Base-by-base conservation (phyloP, 805 yeast genomes). In the Nakazawaea wyomingensis region DNA sequence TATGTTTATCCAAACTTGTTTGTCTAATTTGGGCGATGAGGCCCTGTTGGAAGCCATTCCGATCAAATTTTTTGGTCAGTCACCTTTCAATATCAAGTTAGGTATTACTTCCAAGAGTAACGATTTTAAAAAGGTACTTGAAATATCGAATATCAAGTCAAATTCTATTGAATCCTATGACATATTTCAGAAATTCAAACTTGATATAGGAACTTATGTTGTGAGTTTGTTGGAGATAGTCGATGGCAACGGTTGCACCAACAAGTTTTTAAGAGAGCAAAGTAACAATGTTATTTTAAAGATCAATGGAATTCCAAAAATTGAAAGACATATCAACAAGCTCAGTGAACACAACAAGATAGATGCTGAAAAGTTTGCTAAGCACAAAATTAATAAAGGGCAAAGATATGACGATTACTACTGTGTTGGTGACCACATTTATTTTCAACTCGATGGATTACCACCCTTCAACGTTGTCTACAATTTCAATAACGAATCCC, bases 371-470 rank as follows among this genome's bases (percentile, higher is more conserved):
- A 27, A 13, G 2, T 45, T 37, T 2, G 46, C 45, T 11, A 31
- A 39, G 26, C 32, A 48, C 6, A 54, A 53, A 35, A 37, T 39
- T 3, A 39, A 44, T 29, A 44, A 39, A 26, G 35, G 31, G 7
- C 19, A 37, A 13, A 30, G 30, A 6, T 44, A 44, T 18, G 34
- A 34, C 16, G 47, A 38, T 2, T 75, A 83, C 53, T 83, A 80
- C 55, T 93, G 99, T 72, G 96, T 91, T 21, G 99, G 99, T 9
- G 98, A 91, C 48, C 83, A 85, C 47, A 76, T 93, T 20, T 71
- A 83, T 1, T 86, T 86, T 56, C 75, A 82, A 48, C 61, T 91
- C 48, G 75, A 76, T 13, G 98, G 98, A 2, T 66, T 76, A 4
- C 77, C 95, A 0, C 96, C 96, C 17, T 88, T 88, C 57, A 73